phyloP scores from a whole-genome alignment of 2,329 filamentous ascomycete species.

The Thelonectria discophora region DNA sequence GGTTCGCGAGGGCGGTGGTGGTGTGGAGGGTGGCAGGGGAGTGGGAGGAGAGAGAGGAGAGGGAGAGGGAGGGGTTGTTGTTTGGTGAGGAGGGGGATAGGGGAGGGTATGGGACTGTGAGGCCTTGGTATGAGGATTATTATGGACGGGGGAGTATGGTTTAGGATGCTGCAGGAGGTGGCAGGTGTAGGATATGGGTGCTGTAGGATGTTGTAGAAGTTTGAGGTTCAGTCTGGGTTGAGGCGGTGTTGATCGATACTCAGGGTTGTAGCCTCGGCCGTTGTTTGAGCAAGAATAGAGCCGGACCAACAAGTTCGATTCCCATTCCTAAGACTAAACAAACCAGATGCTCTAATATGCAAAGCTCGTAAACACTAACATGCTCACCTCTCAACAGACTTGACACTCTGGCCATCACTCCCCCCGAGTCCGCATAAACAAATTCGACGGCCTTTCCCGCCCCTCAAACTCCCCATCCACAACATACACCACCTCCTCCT shows the following conservation, averaged over 20 bases:
- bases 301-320: too few relatives aligned
- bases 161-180: background rate
- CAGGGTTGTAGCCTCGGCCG: too few relatives aligned
- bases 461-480: slow-evolving; percentile 54
- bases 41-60: slow-evolving; percentile 12
- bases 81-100: background rate
- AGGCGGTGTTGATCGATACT: too few relatives aligned
- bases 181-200: too few relatives aligned
- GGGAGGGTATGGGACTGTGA: slow-evolving; percentile 35
- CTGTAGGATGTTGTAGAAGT: too few relatives aligned
- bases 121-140: slow-evolving; percentile 1
- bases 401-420: too few relatives aligned
- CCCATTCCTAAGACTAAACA: too few relatives aligned
- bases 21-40: slow-evolving; percentile 39
- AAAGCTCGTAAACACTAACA: too few relatives aligned
- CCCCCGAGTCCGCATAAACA: slow-evolving; percentile 55
- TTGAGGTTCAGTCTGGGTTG: too few relatives aligned
- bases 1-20: slow-evolving; percentile 42
- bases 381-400: too few relatives aligned
- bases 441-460: slow-evolving; percentile 51
- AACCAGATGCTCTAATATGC: too few relatives aligned
- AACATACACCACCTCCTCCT: slow-evolving; percentile 52
- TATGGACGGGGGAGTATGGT: background rate
- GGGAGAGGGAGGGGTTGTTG: slow-evolving; percentile 4
- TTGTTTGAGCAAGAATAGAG: too few relatives aligned